phyloP scores from a whole-genome alignment of 2,329 filamentous ascomycete genomes.

The Hypoxylon sp. region DNA sequence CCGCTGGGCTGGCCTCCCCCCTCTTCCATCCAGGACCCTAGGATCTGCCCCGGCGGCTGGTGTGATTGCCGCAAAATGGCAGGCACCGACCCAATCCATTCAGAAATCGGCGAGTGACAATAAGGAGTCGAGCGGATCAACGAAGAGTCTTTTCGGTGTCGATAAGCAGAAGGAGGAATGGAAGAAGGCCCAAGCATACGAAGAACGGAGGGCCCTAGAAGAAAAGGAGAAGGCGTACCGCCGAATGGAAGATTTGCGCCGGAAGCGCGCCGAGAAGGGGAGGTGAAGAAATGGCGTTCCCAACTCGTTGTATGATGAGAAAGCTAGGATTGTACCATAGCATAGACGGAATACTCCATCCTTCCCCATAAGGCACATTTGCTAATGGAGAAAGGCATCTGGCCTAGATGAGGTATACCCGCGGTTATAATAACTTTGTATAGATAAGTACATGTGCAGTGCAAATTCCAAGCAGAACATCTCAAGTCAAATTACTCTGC shows the following conservation, averaged over 20 bases:
- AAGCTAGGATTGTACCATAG: constrained; percentile 34
- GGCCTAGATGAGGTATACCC: constrained; percentile 22
- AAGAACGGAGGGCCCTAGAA: constrained; percentile 49
- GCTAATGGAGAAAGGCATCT: constrained; percentile 7
- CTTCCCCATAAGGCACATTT: constrained; percentile 12
- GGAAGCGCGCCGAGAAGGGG: constrained; percentile 33
- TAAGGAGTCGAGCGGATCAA: constrained; percentile 31
- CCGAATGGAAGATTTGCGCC: constrained; percentile 49
- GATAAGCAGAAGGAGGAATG: constrained; percentile 43
- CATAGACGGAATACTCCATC: constrained; percentile 25
- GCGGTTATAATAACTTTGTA: constrained; percentile 32
- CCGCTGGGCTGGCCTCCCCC: constrained; percentile 57
- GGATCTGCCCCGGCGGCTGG: background rate
- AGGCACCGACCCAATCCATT: constrained; percentile 51
- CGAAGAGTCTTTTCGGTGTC: constrained; percentile 46
- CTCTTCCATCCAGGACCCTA: constrained; percentile 47
- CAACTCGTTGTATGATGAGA: constrained; percentile 18
- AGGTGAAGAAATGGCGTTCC: constrained; percentile 8
- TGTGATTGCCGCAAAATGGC: constrained; percentile 50
- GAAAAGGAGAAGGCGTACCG: constrained; percentile 60
- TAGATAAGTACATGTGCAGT: constrained; percentile 25
- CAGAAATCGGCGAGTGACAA: constrained; percentile 2
- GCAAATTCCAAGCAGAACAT: constrained; percentile 19
- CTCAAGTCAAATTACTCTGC: background rate
- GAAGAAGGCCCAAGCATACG: constrained; percentile 51